A percentile compares a stretch with the other conserved stretches of the same genome.
Conservation (phyloP, 2,329 filamentous ascomycete genomes). For the Spiromastix sp. region DNA sequence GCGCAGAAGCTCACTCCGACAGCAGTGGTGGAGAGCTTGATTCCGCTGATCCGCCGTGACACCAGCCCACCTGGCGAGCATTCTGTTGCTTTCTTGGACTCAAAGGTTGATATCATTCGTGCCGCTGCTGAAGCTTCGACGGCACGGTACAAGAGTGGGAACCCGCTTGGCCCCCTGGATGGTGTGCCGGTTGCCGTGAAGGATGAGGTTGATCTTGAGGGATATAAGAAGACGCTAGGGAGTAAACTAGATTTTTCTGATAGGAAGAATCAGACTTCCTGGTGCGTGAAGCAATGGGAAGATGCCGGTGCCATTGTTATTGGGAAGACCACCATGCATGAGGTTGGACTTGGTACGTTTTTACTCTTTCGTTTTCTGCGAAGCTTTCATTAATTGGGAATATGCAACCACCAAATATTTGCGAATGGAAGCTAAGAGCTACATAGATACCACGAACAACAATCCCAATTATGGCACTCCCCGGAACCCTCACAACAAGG, state of each 20-base stretch:
- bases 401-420: neutral
- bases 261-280: conserved; percentile 47
- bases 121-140: conserved; percentile 64
- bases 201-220: conserved; percentile 64
- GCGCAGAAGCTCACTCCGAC: conserved; percentile 60
- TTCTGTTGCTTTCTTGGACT: conserved; percentile 62
- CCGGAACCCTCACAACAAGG: conserved; percentile 63
- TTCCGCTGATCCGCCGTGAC: conserved; percentile 59
- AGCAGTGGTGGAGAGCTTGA: conserved; percentile 58
- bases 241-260: conserved; percentile 49
- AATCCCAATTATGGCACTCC: conserved; percentile 67
- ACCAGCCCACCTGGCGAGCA: conserved; percentile 47
- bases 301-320: conserved; percentile 66
- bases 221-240: conserved; percentile 58
- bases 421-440: neutral
- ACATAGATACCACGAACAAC: conserved; percentile 64
- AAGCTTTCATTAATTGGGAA: neutral
- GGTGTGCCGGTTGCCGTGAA: conserved; percentile 78
- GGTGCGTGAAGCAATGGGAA: conserved; percentile 61
- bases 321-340: conserved; percentile 72
- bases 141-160: conserved; percentile 57
- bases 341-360: conserved; percentile 55
- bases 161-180: conserved; percentile 59
- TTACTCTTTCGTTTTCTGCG: neutral
- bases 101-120: conserved; percentile 51